A percentile compares a stretch with the other conserved stretches of the same genome.
Evolutionary conservation across 2,329 filamentous ascomycete genomes (phyloP).

Genomic region (Aspergillus sp.): DNA sequence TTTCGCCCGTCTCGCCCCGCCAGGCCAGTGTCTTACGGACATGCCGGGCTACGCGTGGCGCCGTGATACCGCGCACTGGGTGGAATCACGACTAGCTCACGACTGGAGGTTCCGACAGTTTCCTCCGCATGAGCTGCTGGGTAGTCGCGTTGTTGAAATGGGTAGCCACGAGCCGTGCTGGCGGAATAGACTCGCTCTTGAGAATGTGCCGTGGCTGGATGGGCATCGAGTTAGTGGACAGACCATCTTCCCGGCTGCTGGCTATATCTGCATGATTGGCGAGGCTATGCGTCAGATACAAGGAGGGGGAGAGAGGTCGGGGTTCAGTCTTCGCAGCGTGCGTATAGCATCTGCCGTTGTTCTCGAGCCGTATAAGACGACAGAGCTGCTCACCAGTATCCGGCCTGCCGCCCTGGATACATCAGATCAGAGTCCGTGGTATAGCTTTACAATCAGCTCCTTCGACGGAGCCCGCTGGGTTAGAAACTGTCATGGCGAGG

Average conservation of each 20-base stretch:
- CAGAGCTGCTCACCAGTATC: background rate
- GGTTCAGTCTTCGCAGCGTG: background rate
- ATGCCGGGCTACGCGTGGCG: conserved; percentile 13
- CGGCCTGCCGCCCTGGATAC: background rate
- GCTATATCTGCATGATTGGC: background rate
- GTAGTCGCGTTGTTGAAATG: background rate
- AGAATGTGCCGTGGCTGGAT: conserved; percentile 1
- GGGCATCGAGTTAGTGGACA: background rate
- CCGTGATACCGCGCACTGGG: conserved; percentile 4
- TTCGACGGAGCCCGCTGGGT: no score
- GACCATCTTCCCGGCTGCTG: background rate
- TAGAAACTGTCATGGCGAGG: no score
- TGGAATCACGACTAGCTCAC: conserved; percentile 3
- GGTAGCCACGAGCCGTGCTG: background rate
- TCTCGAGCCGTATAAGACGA: background rate
- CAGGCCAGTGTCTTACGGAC: background rate
- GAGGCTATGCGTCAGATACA: background rate
- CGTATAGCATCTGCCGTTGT: background rate
- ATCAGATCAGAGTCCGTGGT: background rate
- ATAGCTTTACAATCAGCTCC: background rate
- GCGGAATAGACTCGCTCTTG: background rate
- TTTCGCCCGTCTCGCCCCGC: no score
- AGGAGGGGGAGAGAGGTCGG: no score
- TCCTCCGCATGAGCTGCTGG: conserved; percentile 12
- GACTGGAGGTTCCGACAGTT: conserved; percentile 6